Percentiles rank a stretch among this genome's conserved stretches.
These are phyloP conservation scores for Verticillium nubilum DNA, from an alignment of 2,329 filamentous ascomycete genomes.

Conservation along the genomic window DNA sequence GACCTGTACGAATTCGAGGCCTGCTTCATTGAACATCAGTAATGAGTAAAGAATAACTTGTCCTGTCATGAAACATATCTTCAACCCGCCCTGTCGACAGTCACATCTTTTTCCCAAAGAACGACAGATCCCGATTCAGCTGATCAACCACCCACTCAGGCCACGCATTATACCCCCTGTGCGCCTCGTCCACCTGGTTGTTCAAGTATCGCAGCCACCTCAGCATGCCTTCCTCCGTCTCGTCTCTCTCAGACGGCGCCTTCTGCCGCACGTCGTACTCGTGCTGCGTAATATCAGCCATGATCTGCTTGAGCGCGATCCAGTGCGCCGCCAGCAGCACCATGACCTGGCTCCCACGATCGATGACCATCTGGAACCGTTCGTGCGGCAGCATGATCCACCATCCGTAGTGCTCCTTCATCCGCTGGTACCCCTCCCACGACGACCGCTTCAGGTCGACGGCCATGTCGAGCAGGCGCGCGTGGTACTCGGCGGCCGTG, in stretches of 20 bases:
- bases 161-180: constrained; percentile 44
- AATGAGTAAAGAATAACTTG: too few species aligned
- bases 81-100: neutral
- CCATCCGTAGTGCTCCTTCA: constrained; percentile 47
- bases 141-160: constrained; percentile 49
- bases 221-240: constrained; percentile 27
- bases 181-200: constrained; percentile 35
- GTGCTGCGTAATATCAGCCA: constrained; percentile 39
- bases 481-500: constrained; percentile 33
- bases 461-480: constrained; percentile 38
- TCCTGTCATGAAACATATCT: too few species aligned
- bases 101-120: constrained; percentile 33
- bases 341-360: constrained; percentile 39
- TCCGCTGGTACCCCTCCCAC: constrained; percentile 46
- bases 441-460: constrained; percentile 47
- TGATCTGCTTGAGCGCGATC: constrained; percentile 49
- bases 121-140: constrained; percentile 36
- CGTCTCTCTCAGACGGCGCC: constrained; percentile 14
- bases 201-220: constrained; percentile 49
- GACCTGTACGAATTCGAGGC: too few species aligned
- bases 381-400: constrained; percentile 53
- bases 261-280: constrained; percentile 29
- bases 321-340: constrained; percentile 47
- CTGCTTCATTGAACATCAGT: too few species aligned
- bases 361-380: constrained; percentile 44